Percentiles rank a stretch among this genome's conserved stretches.
phyloP scores from a whole-genome alignment of 257 asterid genomes.

The Ajuga chamaepitys region DNA sequence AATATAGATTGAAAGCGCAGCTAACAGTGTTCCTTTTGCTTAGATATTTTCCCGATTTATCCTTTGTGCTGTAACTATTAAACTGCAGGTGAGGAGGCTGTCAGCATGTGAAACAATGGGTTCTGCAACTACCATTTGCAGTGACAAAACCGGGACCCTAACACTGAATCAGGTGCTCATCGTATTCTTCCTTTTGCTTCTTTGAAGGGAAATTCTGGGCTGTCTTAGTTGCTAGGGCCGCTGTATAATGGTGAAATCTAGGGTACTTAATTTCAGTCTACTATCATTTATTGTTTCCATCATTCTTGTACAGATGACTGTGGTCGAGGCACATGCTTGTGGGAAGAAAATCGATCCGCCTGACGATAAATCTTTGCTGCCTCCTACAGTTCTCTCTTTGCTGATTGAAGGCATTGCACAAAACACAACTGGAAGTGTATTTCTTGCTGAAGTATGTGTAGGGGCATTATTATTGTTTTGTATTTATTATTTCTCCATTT shows the following conservation, averaged over 20 bases:
- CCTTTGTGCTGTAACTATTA: neutral
- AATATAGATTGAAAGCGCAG: neutral
- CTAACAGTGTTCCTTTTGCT: constrained; percentile 3
- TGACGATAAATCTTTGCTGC: constrained; percentile 50
- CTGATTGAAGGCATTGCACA: constrained; percentile 82
- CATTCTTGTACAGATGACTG: constrained; percentile 66
- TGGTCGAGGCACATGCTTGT: constrained; percentile 63
- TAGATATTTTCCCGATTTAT: neutral
- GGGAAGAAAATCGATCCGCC: constrained; percentile 59
- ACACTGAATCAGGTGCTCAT: constrained; percentile 78
- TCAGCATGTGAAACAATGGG: constrained; percentile 99
- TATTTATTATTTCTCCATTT: neutral
- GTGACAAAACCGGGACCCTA: constrained; percentile 96
- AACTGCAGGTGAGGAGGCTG: constrained; percentile 84
- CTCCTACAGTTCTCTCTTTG: constrained; percentile 43
- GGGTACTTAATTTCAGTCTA: neutral
- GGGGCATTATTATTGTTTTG: neutral
- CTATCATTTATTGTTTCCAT: neutral
- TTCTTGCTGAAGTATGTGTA: constrained; percentile 69
- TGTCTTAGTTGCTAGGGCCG: constrained; percentile 3
- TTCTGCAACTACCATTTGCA: constrained; percentile 96
- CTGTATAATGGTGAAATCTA: neutral
- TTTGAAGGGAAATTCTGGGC: neutral
- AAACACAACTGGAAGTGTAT: constrained; percentile 90
- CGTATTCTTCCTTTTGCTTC: constrained; percentile 9